Evolutionary conservation across 139 green algal species (phyloP), one percentile per base, ranked within the genome.

Genomic region (Chlorella vulgaris): DNA sequence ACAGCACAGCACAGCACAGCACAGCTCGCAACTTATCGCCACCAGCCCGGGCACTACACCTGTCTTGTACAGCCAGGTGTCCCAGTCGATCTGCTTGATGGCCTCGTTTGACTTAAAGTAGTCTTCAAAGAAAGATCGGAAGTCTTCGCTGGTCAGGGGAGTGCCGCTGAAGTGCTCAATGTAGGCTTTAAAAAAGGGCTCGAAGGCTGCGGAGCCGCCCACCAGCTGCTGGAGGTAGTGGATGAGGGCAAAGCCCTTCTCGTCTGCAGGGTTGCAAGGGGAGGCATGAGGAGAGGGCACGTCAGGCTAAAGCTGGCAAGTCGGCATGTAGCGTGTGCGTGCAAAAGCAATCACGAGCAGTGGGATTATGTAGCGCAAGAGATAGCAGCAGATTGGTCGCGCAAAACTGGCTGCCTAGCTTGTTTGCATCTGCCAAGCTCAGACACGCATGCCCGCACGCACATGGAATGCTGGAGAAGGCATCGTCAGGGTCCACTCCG

Each of bases 231-330:
- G 86, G 82, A 98, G 82, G 76, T 94, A 94, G 82, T 93, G 92
- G 2, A 98, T 83, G 81, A 98, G 94, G 62, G 92, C 91, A 80
- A 98, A 98, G 68, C 95, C 95, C 80, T 98, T 95, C 76, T 95
- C 91, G 42, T 84, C 82, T 60, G 42, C 21, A 8, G 4, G 38
- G 2, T 13, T 18, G 26, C 8, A 40, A 22, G 43, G 4, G 21
- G 18, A n/a, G 36, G 60, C 13, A 26, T 70, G 31, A 65, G 40
- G 31, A 33, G 13, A 22, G 13, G 5, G 69, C 29, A 61, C 26
- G 43, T 8, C 24, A 40, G 15, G 39, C 6, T 55, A 28, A 13
- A 29, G 28, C 36, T 55, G 58, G 21, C 21, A 35, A 8, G 58
- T 6, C 21, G 58, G 58, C 58, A 29, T n/a, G 58, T 24, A n/a